These are phyloP conservation scores for Exophiala dermatitidis DNA, from an alignment of 2,329 filamentous ascomycete species.

Conservation along the genomic window DNA sequence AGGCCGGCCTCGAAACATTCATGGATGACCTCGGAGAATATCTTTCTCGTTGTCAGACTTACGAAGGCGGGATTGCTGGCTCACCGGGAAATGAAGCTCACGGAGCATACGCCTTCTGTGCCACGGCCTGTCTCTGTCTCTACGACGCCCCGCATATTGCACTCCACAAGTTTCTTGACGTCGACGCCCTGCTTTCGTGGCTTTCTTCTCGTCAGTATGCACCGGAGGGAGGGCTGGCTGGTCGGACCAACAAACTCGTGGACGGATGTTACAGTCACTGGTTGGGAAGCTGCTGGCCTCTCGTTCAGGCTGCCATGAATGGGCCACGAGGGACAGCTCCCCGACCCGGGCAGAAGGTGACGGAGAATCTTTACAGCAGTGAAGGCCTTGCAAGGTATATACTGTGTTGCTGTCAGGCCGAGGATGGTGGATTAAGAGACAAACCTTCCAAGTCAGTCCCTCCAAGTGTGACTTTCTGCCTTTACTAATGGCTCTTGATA, in stretches of 20 bases:
- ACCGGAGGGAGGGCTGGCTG: slow-evolving; percentile 87
- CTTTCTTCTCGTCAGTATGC: slow-evolving; percentile 81
- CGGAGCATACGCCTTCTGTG: slow-evolving; percentile 94
- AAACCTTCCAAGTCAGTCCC: slow-evolving; percentile 77
- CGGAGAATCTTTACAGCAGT: slow-evolving; percentile 59
- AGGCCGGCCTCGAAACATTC: slow-evolving; percentile 56
- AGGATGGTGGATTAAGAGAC: slow-evolving; percentile 77
- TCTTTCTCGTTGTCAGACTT: slow-evolving; percentile 69
- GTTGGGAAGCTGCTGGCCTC: slow-evolving; percentile 90
- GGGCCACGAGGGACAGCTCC: slow-evolving; percentile 38
- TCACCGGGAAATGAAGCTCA: slow-evolving; percentile 86
- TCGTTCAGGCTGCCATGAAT: slow-evolving; percentile 72
- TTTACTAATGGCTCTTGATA: slow-evolving; percentile 13
- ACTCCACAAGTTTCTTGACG: slow-evolving; percentile 67
- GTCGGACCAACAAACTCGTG: slow-evolving; percentile 93
- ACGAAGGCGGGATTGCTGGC: slow-evolving; percentile 85
- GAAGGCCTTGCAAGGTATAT: slow-evolving; percentile 86
- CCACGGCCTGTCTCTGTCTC: slow-evolving; percentile 79
- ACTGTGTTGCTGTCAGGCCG: slow-evolving; percentile 73
- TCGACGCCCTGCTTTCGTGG: slow-evolving; percentile 74
- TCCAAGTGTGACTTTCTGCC: slow-evolving; percentile 6
- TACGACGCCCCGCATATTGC: slow-evolving; percentile 69
- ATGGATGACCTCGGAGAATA: slow-evolving; percentile 70
- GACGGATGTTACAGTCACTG: slow-evolving; percentile 98
- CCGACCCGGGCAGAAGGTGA: neutral